phyloP scores from a whole-genome alignment of 192 early-diverging fungal genomes.

The Coemansia sp. region DNA sequence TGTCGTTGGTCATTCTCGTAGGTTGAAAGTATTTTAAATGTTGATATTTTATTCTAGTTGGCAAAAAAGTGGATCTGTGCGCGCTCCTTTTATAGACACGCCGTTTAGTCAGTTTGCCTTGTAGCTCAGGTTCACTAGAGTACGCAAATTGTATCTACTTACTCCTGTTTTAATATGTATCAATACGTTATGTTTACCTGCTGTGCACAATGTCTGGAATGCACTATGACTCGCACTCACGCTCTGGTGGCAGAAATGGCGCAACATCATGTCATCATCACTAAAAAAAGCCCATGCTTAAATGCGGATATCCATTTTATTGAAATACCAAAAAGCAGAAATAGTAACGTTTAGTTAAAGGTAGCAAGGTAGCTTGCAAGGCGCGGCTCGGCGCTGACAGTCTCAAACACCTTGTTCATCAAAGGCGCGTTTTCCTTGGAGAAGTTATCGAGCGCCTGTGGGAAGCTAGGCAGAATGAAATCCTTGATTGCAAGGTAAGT shows the following conservation, averaged over 20 bases:
- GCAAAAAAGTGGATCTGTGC: too few species aligned
- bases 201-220: too few species aligned
- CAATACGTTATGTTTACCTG: too few species aligned
- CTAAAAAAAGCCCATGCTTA: too few species aligned
- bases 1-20: not conserved
- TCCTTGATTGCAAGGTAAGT: not conserved
- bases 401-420: constrained; percentile 14
- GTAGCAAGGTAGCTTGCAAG: constrained; percentile 1
- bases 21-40: not conserved
- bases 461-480: not conserved
- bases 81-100: too few species aligned
- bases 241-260: too few species aligned
- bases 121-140: too few species aligned
- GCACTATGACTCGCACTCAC: too few species aligned
- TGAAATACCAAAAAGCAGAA: not conserved
- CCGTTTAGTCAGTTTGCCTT: too few species aligned
- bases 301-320: not conserved
- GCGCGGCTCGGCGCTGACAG: constrained; percentile 1
- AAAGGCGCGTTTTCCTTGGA: constrained; percentile 11
- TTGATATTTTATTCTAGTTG: not conserved
- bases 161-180: too few species aligned
- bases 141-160: too few species aligned
- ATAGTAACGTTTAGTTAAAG: not conserved
- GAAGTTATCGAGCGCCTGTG: constrained; percentile 10
- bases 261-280: too few species aligned